Conservation (phyloP, 1,139 yeast species). For the Hemisphaericaspora lyxosophila region DNA sequence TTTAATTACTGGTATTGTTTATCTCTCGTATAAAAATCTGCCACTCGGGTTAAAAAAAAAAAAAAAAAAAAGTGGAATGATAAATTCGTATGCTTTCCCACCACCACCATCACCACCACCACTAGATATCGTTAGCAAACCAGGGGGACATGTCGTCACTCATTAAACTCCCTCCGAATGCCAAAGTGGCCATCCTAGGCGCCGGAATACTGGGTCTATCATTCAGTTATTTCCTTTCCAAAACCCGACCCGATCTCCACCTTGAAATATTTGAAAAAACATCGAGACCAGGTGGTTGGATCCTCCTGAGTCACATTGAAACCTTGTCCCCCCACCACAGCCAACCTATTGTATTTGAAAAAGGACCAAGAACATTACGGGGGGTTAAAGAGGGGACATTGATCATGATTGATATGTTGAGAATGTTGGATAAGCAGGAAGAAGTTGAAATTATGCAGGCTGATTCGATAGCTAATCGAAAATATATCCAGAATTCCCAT, state of each 20-base stretch:
- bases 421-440: slow-evolving; percentile 39
- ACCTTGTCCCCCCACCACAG: slow-evolving; percentile 34
- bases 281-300: slow-evolving; percentile 74
- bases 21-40: too few species aligned
- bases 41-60: too few species aligned
- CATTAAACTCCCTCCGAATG: slow-evolving; percentile 23
- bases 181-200: slow-evolving; percentile 69
- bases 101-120: background rate
- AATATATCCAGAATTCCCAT: slow-evolving; percentile 49
- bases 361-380: slow-evolving; percentile 74
- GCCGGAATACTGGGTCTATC: slow-evolving; percentile 87
- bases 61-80: too few species aligned
- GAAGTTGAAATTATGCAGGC: slow-evolving; percentile 51
- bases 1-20: too few species aligned
- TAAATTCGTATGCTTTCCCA: too few species aligned
- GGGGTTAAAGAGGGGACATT: slow-evolving; percentile 69
- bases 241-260: slow-evolving; percentile 67
- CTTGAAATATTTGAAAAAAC: slow-evolving; percentile 63
- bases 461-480: slow-evolving; percentile 57
- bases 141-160: too few species aligned
- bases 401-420: slow-evolving; percentile 57
- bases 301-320: too few species aligned
- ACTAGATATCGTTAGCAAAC: too few species aligned
- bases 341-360: slow-evolving; percentile 48
- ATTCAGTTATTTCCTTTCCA: slow-evolving; percentile 68